A percentile compares a stretch with the other conserved stretches of the same genome.
Conservation (phyloP, 441 rosid genomes). For the Eutrema salsugineum region DNA sequence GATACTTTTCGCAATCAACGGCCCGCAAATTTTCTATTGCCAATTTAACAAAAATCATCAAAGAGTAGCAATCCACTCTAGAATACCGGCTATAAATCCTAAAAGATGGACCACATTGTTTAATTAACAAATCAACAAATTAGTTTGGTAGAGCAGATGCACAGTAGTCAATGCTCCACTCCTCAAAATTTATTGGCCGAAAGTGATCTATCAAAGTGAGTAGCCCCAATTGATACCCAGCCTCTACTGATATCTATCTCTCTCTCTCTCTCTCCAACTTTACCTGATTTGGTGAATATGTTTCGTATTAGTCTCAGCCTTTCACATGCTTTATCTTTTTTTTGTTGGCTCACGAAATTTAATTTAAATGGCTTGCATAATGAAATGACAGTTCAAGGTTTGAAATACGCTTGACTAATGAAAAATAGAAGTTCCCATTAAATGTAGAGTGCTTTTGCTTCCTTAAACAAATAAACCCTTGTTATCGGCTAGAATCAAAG, state of each 20-base stretch:
- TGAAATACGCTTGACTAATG: too few relatives aligned
- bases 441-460: too few relatives aligned
- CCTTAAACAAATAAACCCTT: too few relatives aligned
- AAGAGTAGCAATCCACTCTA: neutral
- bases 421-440: too few relatives aligned
- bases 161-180: constrained; percentile 30
- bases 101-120: constrained; percentile 24
- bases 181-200: constrained; percentile 24
- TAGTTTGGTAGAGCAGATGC: constrained; percentile 21
- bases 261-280: neutral
- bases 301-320: neutral
- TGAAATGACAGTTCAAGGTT: too few relatives aligned
- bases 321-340: neutral
- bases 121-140: constrained; percentile 10
- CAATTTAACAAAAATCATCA: neutral
- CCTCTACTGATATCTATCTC: constrained; percentile 9
- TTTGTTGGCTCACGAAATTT: too few relatives aligned
- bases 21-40: neutral
- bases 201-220: constrained; percentile 12
- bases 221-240: neutral
- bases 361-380: too few relatives aligned
- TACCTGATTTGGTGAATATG: neutral
- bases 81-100: neutral
- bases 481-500: too few relatives aligned
- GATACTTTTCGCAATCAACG: too few relatives aligned